These are phyloP conservation scores for Thelonectria rubi DNA, from an alignment of 2,329 filamentous ascomycete species.

Conservation along the genomic window DNA sequence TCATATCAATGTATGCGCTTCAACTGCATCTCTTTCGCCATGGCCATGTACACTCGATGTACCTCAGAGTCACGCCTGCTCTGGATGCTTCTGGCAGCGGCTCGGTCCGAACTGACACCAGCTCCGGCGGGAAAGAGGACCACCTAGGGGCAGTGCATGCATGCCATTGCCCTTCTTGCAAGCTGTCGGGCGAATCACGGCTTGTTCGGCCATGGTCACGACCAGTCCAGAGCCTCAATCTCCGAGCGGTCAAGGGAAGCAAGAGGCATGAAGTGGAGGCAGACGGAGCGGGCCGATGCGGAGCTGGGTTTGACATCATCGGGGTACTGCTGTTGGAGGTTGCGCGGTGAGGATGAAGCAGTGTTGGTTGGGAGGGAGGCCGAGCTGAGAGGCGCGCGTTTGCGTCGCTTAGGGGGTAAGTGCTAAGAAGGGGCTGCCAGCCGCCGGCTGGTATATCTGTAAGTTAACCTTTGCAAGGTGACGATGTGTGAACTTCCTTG, in stretches of 20 bases:
- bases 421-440: neutral
- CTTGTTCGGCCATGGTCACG: neutral
- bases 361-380: neutral
- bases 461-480: neutral
- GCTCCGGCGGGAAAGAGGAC: conserved; percentile 10
- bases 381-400: conserved; percentile 4
- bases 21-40: neutral
- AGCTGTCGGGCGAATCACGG: conserved; percentile 2
- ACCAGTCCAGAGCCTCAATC: conserved; percentile 7
- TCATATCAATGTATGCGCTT: conserved; percentile 2
- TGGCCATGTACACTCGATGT: conserved; percentile 13
- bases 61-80: conserved; percentile 6
- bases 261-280: conserved; percentile 26
- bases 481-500: neutral
- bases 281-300: conserved; percentile 2
- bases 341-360: neutral
- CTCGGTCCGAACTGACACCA: conserved; percentile 9
- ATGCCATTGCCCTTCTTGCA: conserved; percentile 17
- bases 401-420: conserved; percentile 2
- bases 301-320: conserved; percentile 6
- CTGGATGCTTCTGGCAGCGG: conserved; percentile 3
- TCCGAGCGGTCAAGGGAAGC: conserved; percentile 2
- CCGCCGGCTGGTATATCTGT: neutral
- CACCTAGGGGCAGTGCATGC: conserved; percentile 17
- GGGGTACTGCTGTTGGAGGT: conserved; percentile 6